These are phyloP conservation scores for Boletus pseudopeckii DNA, from an alignment of 768 basidiomycete species.

Conservation along the genomic window DNA sequence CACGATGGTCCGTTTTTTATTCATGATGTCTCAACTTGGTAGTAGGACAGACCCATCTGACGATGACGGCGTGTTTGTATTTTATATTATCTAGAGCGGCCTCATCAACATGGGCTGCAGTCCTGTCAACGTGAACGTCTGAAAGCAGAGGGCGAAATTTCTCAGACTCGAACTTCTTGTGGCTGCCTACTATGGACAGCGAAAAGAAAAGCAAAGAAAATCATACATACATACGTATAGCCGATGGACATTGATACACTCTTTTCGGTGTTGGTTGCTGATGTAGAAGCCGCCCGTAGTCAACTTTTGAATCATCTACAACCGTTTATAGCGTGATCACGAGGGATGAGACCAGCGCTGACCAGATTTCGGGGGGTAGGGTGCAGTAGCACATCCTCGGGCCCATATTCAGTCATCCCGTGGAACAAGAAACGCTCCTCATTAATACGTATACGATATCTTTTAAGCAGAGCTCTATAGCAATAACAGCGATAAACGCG, in stretches of 20 bases:
- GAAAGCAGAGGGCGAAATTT: neutral
- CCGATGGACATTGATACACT: neutral
- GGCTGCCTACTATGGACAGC: neutral
- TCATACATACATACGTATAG: neutral
- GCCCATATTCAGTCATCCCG: neutral
- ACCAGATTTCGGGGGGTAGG: too few relatives aligned
- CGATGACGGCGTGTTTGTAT: neutral
- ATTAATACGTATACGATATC: slow-evolving; percentile 14
- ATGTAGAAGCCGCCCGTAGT: neutral
- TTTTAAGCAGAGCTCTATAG: slow-evolving; percentile 6
- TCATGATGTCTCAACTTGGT: neutral
- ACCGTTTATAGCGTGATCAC: neutral
- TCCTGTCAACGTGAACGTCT: slow-evolving; percentile 5
- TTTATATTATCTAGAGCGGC: neutral
- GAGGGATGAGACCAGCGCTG: too few relatives aligned
- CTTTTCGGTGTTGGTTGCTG: neutral
- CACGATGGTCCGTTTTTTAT: neutral
- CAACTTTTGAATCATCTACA: neutral
- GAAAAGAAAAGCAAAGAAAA: neutral
- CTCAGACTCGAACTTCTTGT: neutral
- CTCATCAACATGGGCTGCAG: slow-evolving; percentile 2
- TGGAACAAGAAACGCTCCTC: neutral
- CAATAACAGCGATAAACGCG: slow-evolving; percentile 3
- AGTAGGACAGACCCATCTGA: neutral
- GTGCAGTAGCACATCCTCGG: neutral